Evolutionary conservation across 2,329 filamentous ascomycete genomes (phyloP), one percentile per base, ranked within the genome.

Genomic region (Intubia oerlemansii): DNA sequence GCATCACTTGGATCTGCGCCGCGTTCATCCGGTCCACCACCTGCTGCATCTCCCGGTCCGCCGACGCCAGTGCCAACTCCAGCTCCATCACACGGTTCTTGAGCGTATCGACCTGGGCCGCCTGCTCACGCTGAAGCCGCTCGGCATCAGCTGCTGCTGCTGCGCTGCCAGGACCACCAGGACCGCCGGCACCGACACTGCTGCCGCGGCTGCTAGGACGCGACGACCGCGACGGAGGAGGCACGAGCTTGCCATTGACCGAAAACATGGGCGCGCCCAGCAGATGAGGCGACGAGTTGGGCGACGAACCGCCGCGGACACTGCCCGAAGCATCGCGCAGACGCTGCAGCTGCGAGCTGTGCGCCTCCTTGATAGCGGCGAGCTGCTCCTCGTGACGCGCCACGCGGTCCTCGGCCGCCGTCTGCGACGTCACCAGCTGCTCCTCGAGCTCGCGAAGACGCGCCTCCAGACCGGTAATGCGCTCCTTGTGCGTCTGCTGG

Each of bases 341-440:
- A 10, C 85, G 75, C 38, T 72, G 70, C 18, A 95, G 64, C 42
- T 88, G 77, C 12, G 60, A 58, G 44, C 66, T 80, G 43, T 88
- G 72, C 34, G 68, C 76, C 32, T 90, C 80, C 39, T 75, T 73
- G 31, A 95, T 54, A 14, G 63, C 57, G 12, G 66, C 56, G 21
- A 92, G 64, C 49, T 93, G 82, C 21, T 88, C 80, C 47, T 95
- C 88, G 44, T 93, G 82, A 27, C 70, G 72, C 24, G 66, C 56
- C 32, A 95, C 68, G 22, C 73, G 72, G 27, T 85, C 82, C 46
- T 98, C 88, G 1, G 81, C 85, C 13, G 76, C 66, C 32, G 80
- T 73, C 48, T 95, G 85, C 2, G 85, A 81, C 13, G 67, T 54
- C 30, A 90, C 61, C 14, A 98, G 66, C 41, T 75, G 68, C 35